Base-by-base conservation (phyloP, 2,329 filamentous ascomycete species). In the Calonectria hawksworthii region DNA sequence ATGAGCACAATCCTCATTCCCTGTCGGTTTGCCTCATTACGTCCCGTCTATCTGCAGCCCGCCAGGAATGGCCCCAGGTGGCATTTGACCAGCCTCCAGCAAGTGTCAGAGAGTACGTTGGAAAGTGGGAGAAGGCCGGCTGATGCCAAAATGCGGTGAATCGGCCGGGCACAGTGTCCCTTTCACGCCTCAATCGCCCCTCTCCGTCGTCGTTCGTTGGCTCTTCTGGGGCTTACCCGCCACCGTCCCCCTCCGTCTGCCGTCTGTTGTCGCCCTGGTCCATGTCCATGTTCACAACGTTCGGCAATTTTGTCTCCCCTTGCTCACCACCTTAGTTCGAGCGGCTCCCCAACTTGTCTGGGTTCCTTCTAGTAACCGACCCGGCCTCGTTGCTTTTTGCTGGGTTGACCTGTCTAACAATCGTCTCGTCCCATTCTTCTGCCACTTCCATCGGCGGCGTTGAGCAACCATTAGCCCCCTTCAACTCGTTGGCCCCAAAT, bases 91-190 rank as follows among this genome's bases (percentile, higher is more conserved):
- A 78, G 74, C 63, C 70, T 54, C 64, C 70, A 76, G 66, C 74
- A 72, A 78, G 70, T 78, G 75, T 70, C 73, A 68, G 51, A 32
- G 65, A 66, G 51, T 28, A 61, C 26, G 56, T 59, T 76, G 74
- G 78, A 80, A 70, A 68, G 74, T 74, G 63, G 78, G 72, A 77
- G 71, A 72, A 75, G 74, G 72, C 79, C 66, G 76, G 77, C 76
- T 76, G 74, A 75, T 75, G 77, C 75, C 80, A 81, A 81, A 81
- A 80, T 81, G 80, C 80, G 80, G 80, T 81, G 80, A 81, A 81
- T 80, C 75, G 64, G 67, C 66, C 41, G 50, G 47, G 50, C 51
- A 52, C 72, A 50, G 74, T 76, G 75, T 76, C 74, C 77, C 77
- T 74, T 38, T 70, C 59, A 61, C 65, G 59, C 56, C 71, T 44